Conservation (phyloP, 257 asterid genomes). For the Plantago major region DNA sequence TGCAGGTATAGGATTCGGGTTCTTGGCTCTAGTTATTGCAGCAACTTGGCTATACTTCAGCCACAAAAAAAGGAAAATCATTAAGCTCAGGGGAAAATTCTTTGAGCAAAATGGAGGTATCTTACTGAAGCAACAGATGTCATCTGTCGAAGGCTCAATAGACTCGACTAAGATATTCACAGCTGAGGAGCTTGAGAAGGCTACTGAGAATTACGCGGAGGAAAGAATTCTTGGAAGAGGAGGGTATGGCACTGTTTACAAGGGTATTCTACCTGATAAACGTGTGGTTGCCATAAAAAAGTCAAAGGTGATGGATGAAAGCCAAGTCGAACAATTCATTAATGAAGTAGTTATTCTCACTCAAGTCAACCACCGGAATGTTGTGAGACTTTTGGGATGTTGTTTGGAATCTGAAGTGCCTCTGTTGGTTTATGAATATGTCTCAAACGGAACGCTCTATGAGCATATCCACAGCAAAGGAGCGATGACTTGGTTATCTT, state of each 20-base stretch:
- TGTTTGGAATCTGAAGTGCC: slow-evolving; percentile 78
- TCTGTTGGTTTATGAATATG: slow-evolving; percentile 57
- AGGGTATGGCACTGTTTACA: slow-evolving; percentile 69
- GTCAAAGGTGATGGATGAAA: slow-evolving; percentile 47
- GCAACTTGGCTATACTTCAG: slow-evolving; percentile 52
- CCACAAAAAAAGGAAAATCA: slow-evolving; percentile 44
- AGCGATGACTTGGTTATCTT: slow-evolving; percentile 42
- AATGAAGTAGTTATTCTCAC: slow-evolving; percentile 77
- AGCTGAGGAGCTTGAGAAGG: slow-evolving; percentile 49
- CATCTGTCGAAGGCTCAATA: slow-evolving; percentile 37
- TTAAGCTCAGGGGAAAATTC: slow-evolving; percentile 47
- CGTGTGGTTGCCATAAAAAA: slow-evolving; percentile 65
- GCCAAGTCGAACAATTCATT: slow-evolving; percentile 65
- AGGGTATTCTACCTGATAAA: slow-evolving; percentile 50
- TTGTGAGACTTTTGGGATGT: slow-evolving; percentile 69
- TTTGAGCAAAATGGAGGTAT: slow-evolving; percentile 79
- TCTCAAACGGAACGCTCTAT: slow-evolving; percentile 55
- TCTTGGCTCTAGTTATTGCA: slow-evolving; percentile 44
- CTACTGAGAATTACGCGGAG: slow-evolving; percentile 51
- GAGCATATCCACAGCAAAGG: slow-evolving; percentile 45
- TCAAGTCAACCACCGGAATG: slow-evolving; percentile 72
- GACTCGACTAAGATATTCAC: slow-evolving; percentile 61
- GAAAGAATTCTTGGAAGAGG: slow-evolving; percentile 66
- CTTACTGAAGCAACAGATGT: slow-evolving; percentile 49
- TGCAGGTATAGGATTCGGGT: slow-evolving; percentile 68